A percentile compares a stretch with the other conserved stretches of the same genome.
phyloP scores from a whole-genome alignment of 768 basidiomycete species.

The Suillus sp. region DNA sequence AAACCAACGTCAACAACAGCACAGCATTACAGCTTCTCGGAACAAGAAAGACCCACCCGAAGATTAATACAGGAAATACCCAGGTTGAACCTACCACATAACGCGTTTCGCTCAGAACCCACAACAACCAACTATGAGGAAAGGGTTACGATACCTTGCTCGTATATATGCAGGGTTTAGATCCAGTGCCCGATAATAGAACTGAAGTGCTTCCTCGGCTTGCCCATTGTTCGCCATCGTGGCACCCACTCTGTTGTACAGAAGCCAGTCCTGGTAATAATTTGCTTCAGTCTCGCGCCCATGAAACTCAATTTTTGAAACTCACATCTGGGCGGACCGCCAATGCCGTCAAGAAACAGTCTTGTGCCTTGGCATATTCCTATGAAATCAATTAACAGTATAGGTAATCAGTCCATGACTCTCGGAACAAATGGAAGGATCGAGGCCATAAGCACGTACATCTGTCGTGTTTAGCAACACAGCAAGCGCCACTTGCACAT shows the following conservation, averaged over 20 bases:
- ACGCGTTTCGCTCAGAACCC: constrained; percentile 1
- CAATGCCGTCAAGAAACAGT: constrained; percentile 91
- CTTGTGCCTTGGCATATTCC: constrained; percentile 91
- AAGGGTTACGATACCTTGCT: constrained; percentile 56
- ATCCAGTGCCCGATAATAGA: constrained; percentile 84
- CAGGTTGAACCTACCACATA: constrained; percentile 75
- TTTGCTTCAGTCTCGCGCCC: constrained; percentile 2
- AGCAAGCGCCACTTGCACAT: constrained; percentile 93
- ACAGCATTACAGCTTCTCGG: constrained; percentile 14
- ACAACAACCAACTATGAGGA: not conserved
- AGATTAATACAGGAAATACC: constrained; percentile 93
- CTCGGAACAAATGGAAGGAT: constrained; percentile 3
- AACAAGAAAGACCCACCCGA: constrained; percentile 48
- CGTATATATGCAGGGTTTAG: constrained; percentile 90
- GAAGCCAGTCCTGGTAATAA: constrained; percentile 72
- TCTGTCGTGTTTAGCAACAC: constrained; percentile 92
- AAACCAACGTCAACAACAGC: constrained; percentile 4
- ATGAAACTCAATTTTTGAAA: constrained; percentile 1
- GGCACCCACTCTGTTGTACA: constrained; percentile 93
- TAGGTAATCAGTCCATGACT: constrained; percentile 6
- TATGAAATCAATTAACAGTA: constrained; percentile 31
- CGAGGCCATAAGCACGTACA: constrained; percentile 41
- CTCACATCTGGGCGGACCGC: constrained; percentile 84
- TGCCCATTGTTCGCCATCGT: constrained; percentile 89
- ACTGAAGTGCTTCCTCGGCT: constrained; percentile 79